These are phyloP conservation scores for Solanum sejunctum DNA, from an alignment of 257 asterid genomes.

Conservation along the genomic window DNA sequence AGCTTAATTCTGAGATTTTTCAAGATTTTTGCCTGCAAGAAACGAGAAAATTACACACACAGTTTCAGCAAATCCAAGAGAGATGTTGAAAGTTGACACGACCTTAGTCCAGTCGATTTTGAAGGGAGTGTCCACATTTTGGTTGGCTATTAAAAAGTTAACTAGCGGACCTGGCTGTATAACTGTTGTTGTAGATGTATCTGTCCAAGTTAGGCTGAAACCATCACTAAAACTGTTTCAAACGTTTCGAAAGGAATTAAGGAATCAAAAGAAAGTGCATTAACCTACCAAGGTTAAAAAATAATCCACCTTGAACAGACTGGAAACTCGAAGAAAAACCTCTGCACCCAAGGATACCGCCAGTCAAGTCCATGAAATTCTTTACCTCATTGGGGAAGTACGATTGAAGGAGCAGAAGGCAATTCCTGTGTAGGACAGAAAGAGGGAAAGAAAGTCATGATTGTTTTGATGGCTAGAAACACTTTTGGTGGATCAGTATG, in stretches of 20 bases:
- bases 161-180: slow-evolving; percentile 36
- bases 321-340: slow-evolving; percentile 40
- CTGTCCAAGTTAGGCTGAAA: slow-evolving; percentile 11
- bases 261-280: not conserved
- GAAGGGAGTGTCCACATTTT: slow-evolving; percentile 32
- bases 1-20: slow-evolving; percentile 30
- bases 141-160: slow-evolving; percentile 27
- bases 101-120: slow-evolving; percentile 39
- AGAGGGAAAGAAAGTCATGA: not conserved
- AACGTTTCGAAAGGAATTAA: not conserved
- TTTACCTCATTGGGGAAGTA: slow-evolving; percentile 18
- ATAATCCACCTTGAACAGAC: slow-evolving; percentile 37
- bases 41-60: not conserved
- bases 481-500: not conserved
- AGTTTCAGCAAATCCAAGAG: not conserved
- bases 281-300: slow-evolving; percentile 29
- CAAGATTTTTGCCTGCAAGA: slow-evolving; percentile 28
- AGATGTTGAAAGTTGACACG: not conserved
- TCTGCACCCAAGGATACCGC: slow-evolving; percentile 37
- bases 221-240: not conserved
- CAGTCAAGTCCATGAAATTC: slow-evolving; percentile 24
- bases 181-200: slow-evolving; percentile 27
- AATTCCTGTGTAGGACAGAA: slow-evolving; percentile 18
- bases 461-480: not conserved
- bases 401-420: slow-evolving; percentile 32